These are phyloP conservation scores for Microstegium vimineum DNA, from an alignment of 176 grass and related monocot species.

Conservation along the genomic window DNA sequence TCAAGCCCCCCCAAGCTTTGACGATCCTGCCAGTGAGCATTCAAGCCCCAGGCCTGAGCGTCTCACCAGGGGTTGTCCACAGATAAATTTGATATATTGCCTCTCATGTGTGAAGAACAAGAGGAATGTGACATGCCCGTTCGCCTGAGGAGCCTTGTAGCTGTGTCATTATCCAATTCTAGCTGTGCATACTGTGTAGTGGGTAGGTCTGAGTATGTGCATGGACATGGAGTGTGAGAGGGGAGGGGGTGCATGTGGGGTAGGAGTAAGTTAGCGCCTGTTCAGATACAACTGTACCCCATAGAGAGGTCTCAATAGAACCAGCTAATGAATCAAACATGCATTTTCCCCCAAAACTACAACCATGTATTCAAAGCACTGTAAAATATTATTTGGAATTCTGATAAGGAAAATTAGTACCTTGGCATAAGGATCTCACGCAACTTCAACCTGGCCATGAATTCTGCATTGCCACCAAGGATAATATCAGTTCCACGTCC, in stretches of 20 bases:
- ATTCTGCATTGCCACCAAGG: conserved; percentile 96
- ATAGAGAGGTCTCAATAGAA: not conserved
- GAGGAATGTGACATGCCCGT: not conserved
- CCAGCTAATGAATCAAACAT: not conserved
- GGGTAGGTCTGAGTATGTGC: not conserved
- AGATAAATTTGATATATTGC: not conserved
- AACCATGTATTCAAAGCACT: not conserved
- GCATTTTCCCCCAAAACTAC: not conserved
- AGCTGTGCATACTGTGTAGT: not conserved
- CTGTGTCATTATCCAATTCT: not conserved
- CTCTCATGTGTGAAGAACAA: not conserved
- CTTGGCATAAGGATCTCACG: conserved; percentile 95
- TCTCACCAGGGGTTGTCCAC: not conserved
- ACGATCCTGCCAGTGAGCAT: not conserved
- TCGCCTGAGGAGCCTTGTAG: not conserved
- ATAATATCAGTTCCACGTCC: conserved; percentile 98
- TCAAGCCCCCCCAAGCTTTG: not conserved
- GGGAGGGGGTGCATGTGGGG: not conserved
- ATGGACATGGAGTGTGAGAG: not conserved
- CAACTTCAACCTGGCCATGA: conserved; percentile 94
- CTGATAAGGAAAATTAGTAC: conserved; percentile 38
- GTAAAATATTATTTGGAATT: conserved; percentile 1
- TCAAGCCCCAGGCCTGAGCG: not conserved
- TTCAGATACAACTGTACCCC: not conserved
- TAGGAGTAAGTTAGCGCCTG: not conserved